Base-by-base conservation (phyloP, 371 early-diverging fungal genomes). In the Rhizopus microsporus region DNA sequence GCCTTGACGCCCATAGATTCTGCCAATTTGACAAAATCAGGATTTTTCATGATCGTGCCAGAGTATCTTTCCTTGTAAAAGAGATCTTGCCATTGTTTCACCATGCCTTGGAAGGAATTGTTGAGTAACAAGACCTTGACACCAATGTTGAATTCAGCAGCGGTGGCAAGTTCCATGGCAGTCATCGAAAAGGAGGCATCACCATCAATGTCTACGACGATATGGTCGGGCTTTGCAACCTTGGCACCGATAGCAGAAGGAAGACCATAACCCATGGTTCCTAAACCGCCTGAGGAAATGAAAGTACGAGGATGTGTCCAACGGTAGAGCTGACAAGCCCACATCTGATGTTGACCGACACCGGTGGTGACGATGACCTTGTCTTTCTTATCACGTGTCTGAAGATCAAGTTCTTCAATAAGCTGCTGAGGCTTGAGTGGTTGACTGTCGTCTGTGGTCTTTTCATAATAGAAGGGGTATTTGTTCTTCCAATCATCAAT, bases 61-160 rank as follows among this genome's bases (percentile, higher is more conserved):
- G 95, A 93, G 71, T 95, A 94, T 44, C 98, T 86, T 76, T 94
- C 86, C 67, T 95, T 92, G 67, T 96, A 98, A 73, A 96, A 98
- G 52, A 98, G 84, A 76, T 96, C 97, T 75, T 96, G 96, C 98
- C 98, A 96, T 79, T 97, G 98, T 80, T 94, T 94, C 62, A 97
- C 96, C 97, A 97, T 97, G 42, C 98, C 98, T 75, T 98, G 98
- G 93, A 96, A 98, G 54, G 94, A 93, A 77, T 98, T 98, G 84
- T 98, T 96, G 32, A 98, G 73, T 56, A 98, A 75, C 32, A 98
- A 71, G 34, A 93, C 94, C 86, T 98, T 98, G 75, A 95, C 96
- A 38, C 90, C 92, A 74, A 98, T 94, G 70, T 95, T 90, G 83
- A 88, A 96, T 77, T 96, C 94, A 32, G 94, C 85, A 6, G 96